Evolutionary conservation across 176 grass and related monocot species (phyloP).

Genomic region (Cenchrus purpureus): DNA sequence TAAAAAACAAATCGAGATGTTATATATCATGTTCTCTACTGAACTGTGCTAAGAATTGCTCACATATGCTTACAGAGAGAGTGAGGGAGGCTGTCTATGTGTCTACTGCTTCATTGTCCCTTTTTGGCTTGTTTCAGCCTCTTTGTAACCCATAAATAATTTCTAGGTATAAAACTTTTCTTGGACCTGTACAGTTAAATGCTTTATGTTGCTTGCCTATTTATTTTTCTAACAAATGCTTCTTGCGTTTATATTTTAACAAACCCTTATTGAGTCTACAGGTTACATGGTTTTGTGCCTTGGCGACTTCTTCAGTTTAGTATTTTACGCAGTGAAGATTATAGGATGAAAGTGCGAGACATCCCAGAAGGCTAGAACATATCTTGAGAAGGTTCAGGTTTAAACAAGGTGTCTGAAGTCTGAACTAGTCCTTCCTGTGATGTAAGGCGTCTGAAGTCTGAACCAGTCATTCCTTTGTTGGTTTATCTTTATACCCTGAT

Average conservation of each 20-base stretch:
- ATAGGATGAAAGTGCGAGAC: not conserved
- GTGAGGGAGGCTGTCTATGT: not conserved
- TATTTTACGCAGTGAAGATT: slow-evolving; percentile 1
- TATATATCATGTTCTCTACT: not conserved
- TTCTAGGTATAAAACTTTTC: not conserved
- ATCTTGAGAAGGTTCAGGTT: not conserved
- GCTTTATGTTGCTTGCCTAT: not conserved
- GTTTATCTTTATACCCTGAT: not conserved
- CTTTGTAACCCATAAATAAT: not conserved
- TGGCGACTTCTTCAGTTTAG: not conserved
- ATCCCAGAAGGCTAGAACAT: not conserved
- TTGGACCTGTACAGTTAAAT: not conserved
- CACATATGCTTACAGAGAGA: not conserved
- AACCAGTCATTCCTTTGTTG: not conserved
- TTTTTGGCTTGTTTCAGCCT: not conserved
- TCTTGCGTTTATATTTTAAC: not conserved
- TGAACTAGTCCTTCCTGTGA: not conserved
- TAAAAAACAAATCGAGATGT: not conserved
- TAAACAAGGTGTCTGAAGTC: not conserved
- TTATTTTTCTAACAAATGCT: not conserved
- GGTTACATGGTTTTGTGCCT: not conserved
- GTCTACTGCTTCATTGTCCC: not conserved
- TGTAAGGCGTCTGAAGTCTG: slow-evolving; percentile 4
- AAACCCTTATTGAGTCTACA: not conserved
- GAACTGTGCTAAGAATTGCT: not conserved